A percentile compares a stretch with the other conserved stretches of the same genome.
Conservation (phyloP, 225 moss, liverwort and hornwort species). For the Ulota crispa region DNA sequence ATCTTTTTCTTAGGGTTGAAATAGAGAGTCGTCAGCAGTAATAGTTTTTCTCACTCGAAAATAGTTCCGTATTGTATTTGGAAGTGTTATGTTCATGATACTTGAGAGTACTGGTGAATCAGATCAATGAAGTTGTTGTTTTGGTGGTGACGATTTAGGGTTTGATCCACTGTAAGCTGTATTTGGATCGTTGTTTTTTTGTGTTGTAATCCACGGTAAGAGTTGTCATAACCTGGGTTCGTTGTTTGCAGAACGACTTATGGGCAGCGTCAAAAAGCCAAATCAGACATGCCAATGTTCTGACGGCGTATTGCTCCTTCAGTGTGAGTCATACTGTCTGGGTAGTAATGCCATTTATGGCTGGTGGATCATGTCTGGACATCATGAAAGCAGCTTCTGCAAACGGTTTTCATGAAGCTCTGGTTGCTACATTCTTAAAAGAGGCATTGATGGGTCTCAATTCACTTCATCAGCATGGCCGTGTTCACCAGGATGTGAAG, state of each 20-base stretch:
- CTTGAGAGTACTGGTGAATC: slow-evolving; percentile 12
- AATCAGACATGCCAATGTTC: slow-evolving; percentile 74
- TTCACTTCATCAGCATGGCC: slow-evolving; percentile 80
- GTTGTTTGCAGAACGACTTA: slow-evolving; percentile 38
- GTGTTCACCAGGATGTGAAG: slow-evolving; percentile 87
- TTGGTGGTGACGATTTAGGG: slow-evolving; percentile 1
- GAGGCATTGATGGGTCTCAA: slow-evolving; percentile 73
- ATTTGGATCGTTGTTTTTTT: not conserved
- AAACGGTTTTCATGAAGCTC: slow-evolving; percentile 83
- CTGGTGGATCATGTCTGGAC: slow-evolving; percentile 89
- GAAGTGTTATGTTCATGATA: not conserved
- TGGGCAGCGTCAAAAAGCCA: slow-evolving; percentile 62
- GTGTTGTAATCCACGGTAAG: not conserved
- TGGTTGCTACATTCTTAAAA: slow-evolving; percentile 79
- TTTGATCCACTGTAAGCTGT: slow-evolving; percentile 15
- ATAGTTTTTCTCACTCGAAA: not conserved
- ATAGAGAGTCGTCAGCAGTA: not conserved
- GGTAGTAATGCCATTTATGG: slow-evolving; percentile 93
- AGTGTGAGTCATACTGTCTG: slow-evolving; percentile 64
- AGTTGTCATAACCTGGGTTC: slow-evolving; percentile 1
- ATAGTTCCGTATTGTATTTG: not conserved
- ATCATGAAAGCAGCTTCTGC: slow-evolving; percentile 86
- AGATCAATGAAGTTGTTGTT: not conserved
- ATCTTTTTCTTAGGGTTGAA: not conserved
- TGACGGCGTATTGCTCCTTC: slow-evolving; percentile 81